Evolutionary conservation across 179 eudicot species (phyloP).

Genomic region (Beta lomatogona): DNA sequence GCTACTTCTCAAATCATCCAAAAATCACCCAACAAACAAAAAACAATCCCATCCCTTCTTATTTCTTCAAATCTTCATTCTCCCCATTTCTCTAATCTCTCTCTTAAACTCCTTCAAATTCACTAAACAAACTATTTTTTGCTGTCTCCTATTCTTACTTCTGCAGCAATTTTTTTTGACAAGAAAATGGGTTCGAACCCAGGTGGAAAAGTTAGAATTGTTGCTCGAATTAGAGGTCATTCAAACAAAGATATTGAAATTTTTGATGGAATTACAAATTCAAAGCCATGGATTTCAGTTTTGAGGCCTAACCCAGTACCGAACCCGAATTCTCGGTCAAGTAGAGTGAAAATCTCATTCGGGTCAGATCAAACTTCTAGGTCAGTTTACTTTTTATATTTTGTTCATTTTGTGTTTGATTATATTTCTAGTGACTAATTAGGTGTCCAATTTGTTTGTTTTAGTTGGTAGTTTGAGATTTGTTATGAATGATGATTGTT

Average conservation of each 20-base stretch:
- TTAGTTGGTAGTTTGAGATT: neutral
- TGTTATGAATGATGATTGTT: neutral
- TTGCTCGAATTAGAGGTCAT: constrained; percentile 52
- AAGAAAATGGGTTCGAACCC: constrained; percentile 30
- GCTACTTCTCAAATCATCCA: constrained; percentile 26
- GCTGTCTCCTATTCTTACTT: neutral
- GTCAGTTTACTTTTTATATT: constrained; percentile 24
- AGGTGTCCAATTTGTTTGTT: neutral
- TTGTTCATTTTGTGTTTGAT: neutral
- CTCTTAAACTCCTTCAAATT: neutral
- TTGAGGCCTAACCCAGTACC: constrained; percentile 34
- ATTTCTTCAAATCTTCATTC: neutral
- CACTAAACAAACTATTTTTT: neutral
- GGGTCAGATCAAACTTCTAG: constrained; percentile 43
- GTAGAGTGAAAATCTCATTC: constrained; percentile 47
- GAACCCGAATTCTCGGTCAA: constrained; percentile 19
- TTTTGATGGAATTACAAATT: neutral
- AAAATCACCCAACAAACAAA: constrained; percentile 2
- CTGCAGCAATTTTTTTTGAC: neutral
- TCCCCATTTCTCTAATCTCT: constrained; percentile 15
- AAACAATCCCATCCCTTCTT: neutral
- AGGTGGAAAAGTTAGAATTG: constrained; percentile 46
- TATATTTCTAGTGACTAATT: no score
- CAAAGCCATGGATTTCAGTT: constrained; percentile 51
- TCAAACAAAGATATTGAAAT: constrained; percentile 35